A percentile compares a stretch with the other conserved stretches of the same genome.
phyloP scores from a whole-genome alignment of 495 filamentous ascomycete genomes.

The Hypoxylon rickii region DNA sequence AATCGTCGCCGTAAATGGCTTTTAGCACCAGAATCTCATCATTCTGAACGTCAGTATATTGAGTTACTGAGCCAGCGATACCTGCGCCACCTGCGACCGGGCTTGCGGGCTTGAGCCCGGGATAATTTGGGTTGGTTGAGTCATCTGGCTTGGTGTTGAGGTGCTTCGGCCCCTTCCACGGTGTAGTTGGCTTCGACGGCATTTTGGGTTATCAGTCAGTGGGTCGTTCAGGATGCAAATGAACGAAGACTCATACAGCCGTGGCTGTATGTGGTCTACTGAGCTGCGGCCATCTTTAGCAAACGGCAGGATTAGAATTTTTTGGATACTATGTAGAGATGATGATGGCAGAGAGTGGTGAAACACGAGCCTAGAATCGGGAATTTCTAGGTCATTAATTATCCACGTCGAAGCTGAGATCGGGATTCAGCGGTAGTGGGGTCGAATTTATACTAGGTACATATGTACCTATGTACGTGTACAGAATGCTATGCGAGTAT shows the following conservation, averaged over 20 bases:
- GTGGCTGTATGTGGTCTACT: constrained; percentile 38
- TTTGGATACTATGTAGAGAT: constrained; percentile 2
- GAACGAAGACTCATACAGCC: constrained; percentile 39
- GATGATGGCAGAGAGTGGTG: constrained; percentile 22
- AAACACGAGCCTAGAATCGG: no score
- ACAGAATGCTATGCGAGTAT: no score
- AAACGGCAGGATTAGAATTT: constrained; percentile 13
- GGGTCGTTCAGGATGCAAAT: constrained; percentile 26
- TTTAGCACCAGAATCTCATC: constrained; percentile 86
- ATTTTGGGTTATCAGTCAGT: constrained; percentile 42
- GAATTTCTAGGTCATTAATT: no score
- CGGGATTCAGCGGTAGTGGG: constrained; percentile 1
- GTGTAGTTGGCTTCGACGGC: constrained; percentile 49
- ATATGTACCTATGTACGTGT: no score
- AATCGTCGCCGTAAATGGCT: constrained; percentile 94
- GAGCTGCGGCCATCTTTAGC: constrained; percentile 38
- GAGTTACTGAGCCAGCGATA: constrained; percentile 58
- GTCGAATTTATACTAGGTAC: constrained; percentile 16
- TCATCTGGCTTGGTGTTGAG: constrained; percentile 41
- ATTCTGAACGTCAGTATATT: constrained; percentile 83
- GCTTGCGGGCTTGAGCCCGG: constrained; percentile 47
- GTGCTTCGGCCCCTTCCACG: constrained; percentile 47
- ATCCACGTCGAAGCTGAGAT: constrained; percentile 7
- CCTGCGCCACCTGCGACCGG: constrained; percentile 34
- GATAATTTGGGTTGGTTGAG: constrained; percentile 47